Conservation (phyloP, 768 basidiomycete species). For the Harrya chromipes region DNA sequence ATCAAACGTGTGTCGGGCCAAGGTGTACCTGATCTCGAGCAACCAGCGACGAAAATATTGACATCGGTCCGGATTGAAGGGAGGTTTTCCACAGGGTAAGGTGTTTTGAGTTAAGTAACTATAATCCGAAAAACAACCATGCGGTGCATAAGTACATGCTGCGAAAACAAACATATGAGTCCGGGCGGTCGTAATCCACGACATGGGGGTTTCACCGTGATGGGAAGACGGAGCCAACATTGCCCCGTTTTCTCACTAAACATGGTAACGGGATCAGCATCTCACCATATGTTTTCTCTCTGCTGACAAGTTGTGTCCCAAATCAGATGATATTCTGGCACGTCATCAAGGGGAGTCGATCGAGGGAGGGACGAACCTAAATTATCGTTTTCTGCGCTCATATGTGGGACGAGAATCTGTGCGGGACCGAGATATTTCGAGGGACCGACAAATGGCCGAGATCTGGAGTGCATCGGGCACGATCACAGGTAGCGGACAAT, state of each 20-base stretch:
- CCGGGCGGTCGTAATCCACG: too few species aligned
- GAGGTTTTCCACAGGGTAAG: too few species aligned
- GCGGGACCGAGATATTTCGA: constrained; percentile 5
- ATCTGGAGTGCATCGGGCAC: neutral
- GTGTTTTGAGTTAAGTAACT: too few species aligned
- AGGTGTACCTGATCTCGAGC: too few species aligned
- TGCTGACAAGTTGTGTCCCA: neutral
- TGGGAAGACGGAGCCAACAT: neutral
- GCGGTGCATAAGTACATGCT: too few species aligned
- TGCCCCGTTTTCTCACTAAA: neutral
- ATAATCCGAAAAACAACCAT: too few species aligned
- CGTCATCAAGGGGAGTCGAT: neutral
- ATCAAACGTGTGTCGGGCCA: too few species aligned
- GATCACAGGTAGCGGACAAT: neutral
- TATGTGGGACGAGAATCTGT: neutral
- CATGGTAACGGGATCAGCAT: neutral
- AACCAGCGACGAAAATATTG: too few species aligned
- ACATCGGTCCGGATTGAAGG: too few species aligned
- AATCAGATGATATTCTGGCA: neutral
- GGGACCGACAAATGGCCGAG: neutral
- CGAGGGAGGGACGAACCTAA: neutral
- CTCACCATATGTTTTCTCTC: neutral
- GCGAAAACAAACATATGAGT: too few species aligned
- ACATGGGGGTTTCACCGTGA: neutral
- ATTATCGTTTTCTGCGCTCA: constrained; percentile 1